These are phyloP conservation scores for Manihot esculenta DNA, from an alignment of 441 rosid species.

Conservation along the genomic window DNA sequence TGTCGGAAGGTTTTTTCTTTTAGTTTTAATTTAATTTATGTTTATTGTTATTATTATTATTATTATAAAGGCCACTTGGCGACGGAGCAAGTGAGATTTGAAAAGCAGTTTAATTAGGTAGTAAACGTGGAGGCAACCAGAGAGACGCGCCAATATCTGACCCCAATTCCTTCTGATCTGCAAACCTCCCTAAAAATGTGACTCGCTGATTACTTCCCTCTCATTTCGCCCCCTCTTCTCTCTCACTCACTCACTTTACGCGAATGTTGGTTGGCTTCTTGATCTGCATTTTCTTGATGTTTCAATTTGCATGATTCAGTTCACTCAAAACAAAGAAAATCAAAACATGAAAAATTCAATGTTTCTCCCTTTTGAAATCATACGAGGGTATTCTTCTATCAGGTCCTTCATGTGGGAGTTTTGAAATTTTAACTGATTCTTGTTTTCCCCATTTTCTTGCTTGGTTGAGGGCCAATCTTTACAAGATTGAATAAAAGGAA, in stretches of 20 bases:
- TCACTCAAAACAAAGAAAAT: background rate
- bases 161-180: slow-evolving; percentile 39
- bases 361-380: background rate
- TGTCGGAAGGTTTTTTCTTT: too few relatives aligned
- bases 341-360: background rate
- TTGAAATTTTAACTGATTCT: slow-evolving; percentile 27
- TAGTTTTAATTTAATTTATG: too few relatives aligned
- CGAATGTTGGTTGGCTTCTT: background rate
- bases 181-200: slow-evolving; percentile 41
- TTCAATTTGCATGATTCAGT: background rate
- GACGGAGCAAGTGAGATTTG: background rate
- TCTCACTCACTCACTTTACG: slow-evolving; percentile 21
- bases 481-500: background rate
- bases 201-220: slow-evolving; percentile 34
- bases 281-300: slow-evolving; percentile 10
- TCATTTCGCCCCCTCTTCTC: slow-evolving; percentile 32
- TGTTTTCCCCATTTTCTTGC: background rate
- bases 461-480: background rate
- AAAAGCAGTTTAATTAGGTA: slow-evolving; percentile 28
- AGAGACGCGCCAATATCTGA: slow-evolving; percentile 67
- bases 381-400: background rate
- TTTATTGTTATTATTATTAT: too few relatives aligned
- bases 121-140: slow-evolving; percentile 34
- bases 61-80: too few relatives aligned
- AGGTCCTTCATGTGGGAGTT: slow-evolving; percentile 10